Evolutionary conservation across 306 rosid genomes (phyloP), one percentile per base, ranked within the genome.

Genomic region (Malus asiatica): DNA sequence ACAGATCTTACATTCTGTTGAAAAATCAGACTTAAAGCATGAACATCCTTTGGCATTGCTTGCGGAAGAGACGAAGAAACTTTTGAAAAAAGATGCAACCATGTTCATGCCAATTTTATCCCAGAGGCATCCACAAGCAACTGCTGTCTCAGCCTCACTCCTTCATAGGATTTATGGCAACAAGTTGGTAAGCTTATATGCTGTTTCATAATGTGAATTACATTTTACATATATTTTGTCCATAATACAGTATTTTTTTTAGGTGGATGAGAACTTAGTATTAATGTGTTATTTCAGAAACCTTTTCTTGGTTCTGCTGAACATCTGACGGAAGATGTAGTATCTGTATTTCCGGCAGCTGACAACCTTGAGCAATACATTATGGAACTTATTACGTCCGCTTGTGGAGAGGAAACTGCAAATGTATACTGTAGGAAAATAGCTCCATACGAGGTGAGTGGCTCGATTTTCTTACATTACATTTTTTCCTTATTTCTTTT

Each of bases 301-400:
- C 97, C 97, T 64, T 95, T 92, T 82, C 84, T 90, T 72, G 96
- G 90, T 69, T 78, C 84, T 73, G 92, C 95, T 65, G 99, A 95
- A 76, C 99, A 95, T 84, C 87, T 95, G 78, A 85, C 88, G 0
- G 97, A 92, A 90, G 99, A 95, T 83, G 97, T 87, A 77, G 90
- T 95, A 72, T 89, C 97, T 57, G 97, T 95, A 57, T 95, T 92
- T 76, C 99, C 97, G 8, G 97, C 91, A 65, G 97, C 99, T 75
- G 96, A 95, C 74, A 84, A 86, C 84, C 97, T 95, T 45, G 99
- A 95, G 86, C 97, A 92, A 76, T 89, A 84, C 80, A 82, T 92
- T 83, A 73, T 90, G 87, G 87, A 86, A 66, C 91, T 90, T 80
- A 89, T 95, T 68, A 75, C 74, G 64, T 92, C 97, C 42, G 83